Percentiles rank a stretch among this genome's conserved stretches.
phyloP scores from a whole-genome alignment of 1,284 basidiomycete genomes.

The Ganoderma lingzhi region DNA sequence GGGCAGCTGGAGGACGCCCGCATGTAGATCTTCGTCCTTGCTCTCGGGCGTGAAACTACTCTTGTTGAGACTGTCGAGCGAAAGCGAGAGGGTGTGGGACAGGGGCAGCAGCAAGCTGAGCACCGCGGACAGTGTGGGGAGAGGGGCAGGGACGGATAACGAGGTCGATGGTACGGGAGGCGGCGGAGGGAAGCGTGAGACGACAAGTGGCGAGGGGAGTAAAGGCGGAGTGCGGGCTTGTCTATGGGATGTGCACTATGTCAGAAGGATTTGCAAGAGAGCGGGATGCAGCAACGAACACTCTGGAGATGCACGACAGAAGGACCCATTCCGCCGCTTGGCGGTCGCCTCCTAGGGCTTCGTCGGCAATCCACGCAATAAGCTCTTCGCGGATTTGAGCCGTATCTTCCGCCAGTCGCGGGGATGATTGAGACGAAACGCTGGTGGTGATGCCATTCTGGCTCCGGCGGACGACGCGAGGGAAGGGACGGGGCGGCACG shows the following conservation, averaged over 20 bases:
- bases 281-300: constrained; percentile 55
- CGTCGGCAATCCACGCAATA: constrained; percentile 74
- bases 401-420: constrained; percentile 9
- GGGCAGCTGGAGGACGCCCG: constrained; percentile 80
- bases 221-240: constrained; percentile 75
- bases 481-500: constrained; percentile 51
- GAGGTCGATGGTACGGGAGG: constrained; percentile 36
- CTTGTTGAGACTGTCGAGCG: constrained; percentile 69
- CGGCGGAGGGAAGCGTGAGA: constrained; percentile 67
- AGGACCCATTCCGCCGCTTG: constrained; percentile 84
- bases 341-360: constrained; percentile 71
- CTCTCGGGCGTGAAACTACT: constrained; percentile 70
- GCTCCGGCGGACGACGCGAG: constrained; percentile 1
- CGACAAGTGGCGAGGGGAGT: constrained; percentile 71
- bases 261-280: not conserved
- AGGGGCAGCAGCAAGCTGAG: constrained; percentile 65
- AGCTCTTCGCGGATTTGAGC: constrained; percentile 56
- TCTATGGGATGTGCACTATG: constrained; percentile 46
- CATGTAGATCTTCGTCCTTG: constrained; percentile 76
- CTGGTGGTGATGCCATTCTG: not conserved
- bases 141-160: constrained; percentile 13
- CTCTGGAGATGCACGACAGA: constrained; percentile 67
- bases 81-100: constrained; percentile 57
- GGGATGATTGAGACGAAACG: constrained; percentile 12
- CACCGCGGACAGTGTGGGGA: constrained; percentile 57